These are phyloP conservation scores for Escovopsis sp. DNA, from an alignment of 2,329 filamentous ascomycete species.

Conservation along the genomic window DNA sequence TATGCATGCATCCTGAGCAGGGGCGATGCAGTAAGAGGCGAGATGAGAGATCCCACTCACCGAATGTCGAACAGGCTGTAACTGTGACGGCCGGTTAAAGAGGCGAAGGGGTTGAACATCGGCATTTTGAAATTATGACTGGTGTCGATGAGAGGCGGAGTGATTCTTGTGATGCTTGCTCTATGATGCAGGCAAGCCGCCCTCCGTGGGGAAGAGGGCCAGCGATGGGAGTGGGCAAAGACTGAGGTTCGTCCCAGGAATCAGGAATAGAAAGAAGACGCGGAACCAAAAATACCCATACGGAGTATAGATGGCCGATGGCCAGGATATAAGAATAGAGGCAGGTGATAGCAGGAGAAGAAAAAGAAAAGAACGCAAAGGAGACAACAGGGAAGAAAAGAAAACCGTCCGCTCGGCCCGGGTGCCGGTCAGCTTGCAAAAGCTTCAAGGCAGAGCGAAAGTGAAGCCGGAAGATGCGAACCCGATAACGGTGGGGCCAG, in stretches of 20 bases:
- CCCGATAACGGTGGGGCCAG: too few relatives aligned
- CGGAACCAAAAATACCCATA: not conserved
- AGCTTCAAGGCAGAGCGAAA: too few relatives aligned
- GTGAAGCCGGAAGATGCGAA: too few relatives aligned
- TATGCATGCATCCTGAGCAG: not conserved
- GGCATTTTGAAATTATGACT: slow-evolving; percentile 26
- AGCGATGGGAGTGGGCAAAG: not conserved
- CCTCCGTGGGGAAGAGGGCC: not conserved
- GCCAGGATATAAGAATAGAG: too few relatives aligned
- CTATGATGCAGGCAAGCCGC: not conserved
- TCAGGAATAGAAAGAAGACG: not conserved
- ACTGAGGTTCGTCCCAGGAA: not conserved
- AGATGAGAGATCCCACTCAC: slow-evolving; percentile 25
- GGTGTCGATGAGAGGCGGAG: too few relatives aligned
- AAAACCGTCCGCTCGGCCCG: too few relatives aligned
- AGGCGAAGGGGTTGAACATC: slow-evolving; percentile 39
- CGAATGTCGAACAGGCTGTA: slow-evolving; percentile 43
- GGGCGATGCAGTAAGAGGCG: not conserved
- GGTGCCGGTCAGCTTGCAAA: too few relatives aligned
- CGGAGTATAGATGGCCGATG: too few relatives aligned
- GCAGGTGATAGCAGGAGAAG: not conserved
- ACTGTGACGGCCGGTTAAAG: slow-evolving; percentile 33
- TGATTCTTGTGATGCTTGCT: too few relatives aligned
- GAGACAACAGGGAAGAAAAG: not conserved
- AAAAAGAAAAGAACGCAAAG: not conserved